Evolutionary conservation across 129 eudicot species (phyloP), one percentile per base, ranked within the genome.

Genomic region (Flaveria trinervia): DNA sequence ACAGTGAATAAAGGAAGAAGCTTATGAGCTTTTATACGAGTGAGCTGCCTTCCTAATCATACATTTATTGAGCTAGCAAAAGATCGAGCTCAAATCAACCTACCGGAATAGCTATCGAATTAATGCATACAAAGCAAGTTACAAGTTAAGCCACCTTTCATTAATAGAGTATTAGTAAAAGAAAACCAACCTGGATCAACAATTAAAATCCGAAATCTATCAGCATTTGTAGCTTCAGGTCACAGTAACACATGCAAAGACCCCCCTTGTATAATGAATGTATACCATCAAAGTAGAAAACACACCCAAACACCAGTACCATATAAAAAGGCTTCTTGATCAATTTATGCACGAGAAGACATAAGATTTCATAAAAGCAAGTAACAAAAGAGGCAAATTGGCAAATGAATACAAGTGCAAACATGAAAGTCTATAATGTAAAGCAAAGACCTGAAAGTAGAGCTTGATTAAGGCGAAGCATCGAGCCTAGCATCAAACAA

Each of bases 401-500:
- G 68, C 52, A 55, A 39, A 65, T 7, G 43, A 66, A 72, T 59
- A 84, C 84, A 84, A 72, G 67, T 50, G 18, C 70, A 85, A 74
- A 39, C 66, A 74, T 9, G 18, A 43, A 65, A 61, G 45, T 28
- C 3, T 43, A 79, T 79, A 61, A 72, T 36, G 64, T 61, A 59
- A 82, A 61, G 18, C 50, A 15, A 74, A 44, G 73, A 22, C 23
- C 25, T 18, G 76, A 80, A 74, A 6, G 18, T 77, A 41, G 54
- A 72, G 48, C 73, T 82, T 69, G 67, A 8, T 83, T 55, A 93
- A 25, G 92, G 89, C 44, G 77, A 66, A 36, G 88, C 89, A 67
- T 75, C 80, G 8, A 85, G 89, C 75, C 87, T 62, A 48, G 97
- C 97, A 79, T 94, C 97, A 23, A 94, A 91, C 77, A 87, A 46